phyloP scores from a whole-genome alignment of 495 filamentous ascomycete species.

The Hapsidospora chrysogenum region DNA sequence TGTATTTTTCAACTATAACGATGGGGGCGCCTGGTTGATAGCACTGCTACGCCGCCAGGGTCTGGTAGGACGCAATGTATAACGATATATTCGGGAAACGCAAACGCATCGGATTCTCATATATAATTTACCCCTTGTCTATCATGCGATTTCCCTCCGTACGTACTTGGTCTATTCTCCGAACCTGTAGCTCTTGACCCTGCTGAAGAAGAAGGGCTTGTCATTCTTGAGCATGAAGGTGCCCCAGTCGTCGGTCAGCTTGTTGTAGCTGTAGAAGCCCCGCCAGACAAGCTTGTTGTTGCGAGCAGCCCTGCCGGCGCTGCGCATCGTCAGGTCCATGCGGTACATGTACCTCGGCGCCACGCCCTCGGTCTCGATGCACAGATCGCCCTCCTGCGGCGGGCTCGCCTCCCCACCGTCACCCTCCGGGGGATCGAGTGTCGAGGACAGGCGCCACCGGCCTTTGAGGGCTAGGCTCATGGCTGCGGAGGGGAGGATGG shows the following conservation, averaged over 20 bases:
- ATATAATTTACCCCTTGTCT: too few species aligned
- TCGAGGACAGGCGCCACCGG: slow-evolving; percentile 18
- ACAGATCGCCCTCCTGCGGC: slow-evolving; percentile 51
- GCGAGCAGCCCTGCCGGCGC: slow-evolving; percentile 34
- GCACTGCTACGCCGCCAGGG: too few species aligned
- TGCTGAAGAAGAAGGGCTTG: slow-evolving; percentile 72
- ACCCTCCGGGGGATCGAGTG: slow-evolving; percentile 9
- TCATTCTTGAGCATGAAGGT: slow-evolving; percentile 74
- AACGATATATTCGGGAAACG: too few species aligned
- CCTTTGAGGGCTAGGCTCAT: slow-evolving; percentile 19
- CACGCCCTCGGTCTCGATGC: slow-evolving; percentile 76
- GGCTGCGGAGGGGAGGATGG: slow-evolving; percentile 16
- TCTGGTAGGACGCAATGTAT: too few species aligned
- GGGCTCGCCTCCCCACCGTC: slow-evolving; percentile 8
- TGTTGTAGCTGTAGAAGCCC: slow-evolving; percentile 84
- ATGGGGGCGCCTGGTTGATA: too few species aligned
- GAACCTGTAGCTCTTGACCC: slow-evolving; percentile 56
- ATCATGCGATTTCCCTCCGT: too few species aligned
- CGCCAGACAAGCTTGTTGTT: slow-evolving; percentile 83
- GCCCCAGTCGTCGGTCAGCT: slow-evolving; percentile 75
- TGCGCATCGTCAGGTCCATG: slow-evolving; percentile 53
- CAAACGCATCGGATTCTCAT: too few species aligned
- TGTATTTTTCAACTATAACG: too few species aligned
- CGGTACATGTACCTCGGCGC: slow-evolving; percentile 60
- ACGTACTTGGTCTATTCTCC: slow-evolving; percentile 10